phyloP scores from a whole-genome alignment of 2,329 filamentous ascomycete genomes.

The Penicillium sp. region DNA sequence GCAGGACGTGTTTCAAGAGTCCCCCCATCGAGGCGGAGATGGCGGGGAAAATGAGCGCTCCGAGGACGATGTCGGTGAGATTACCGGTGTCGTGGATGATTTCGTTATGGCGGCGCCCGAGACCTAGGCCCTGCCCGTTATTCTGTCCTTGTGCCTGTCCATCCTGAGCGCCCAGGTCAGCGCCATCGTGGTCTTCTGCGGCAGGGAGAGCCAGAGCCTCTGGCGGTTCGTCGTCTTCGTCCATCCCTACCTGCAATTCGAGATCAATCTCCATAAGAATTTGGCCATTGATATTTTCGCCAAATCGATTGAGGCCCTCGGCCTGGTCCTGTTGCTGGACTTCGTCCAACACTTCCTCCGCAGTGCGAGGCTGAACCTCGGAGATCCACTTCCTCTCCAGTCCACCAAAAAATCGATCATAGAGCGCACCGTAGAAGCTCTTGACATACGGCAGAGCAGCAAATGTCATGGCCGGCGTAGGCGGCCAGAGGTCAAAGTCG shows the following conservation, averaged over 20 bases:
- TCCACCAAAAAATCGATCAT: slow-evolving; percentile 55
- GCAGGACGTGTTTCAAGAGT: slow-evolving; percentile 63
- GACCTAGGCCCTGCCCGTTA: slow-evolving; percentile 24
- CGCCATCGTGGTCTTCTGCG: slow-evolving; percentile 18
- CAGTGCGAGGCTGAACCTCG: slow-evolving; percentile 57
- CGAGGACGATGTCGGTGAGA: slow-evolving; percentile 58
- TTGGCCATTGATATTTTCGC: slow-evolving; percentile 36
- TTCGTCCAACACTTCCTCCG: slow-evolving; percentile 37
- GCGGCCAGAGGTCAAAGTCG: slow-evolving; percentile 60
- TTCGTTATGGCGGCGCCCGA: slow-evolving; percentile 43
- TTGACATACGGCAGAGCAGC: slow-evolving; percentile 63
- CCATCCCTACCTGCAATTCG: slow-evolving; percentile 50
- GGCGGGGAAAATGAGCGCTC: slow-evolving; percentile 72
- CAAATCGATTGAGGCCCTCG: slow-evolving; percentile 25
- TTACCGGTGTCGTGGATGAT: slow-evolving; percentile 52
- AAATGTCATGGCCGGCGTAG: slow-evolving; percentile 61
- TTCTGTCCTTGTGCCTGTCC: slow-evolving; percentile 24
- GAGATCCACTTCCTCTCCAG: slow-evolving; percentile 58
- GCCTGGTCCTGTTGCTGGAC: slow-evolving; percentile 34
- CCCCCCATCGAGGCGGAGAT: slow-evolving; percentile 77
- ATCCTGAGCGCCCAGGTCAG: slow-evolving; percentile 28
- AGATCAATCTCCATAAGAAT: slow-evolving; percentile 49
- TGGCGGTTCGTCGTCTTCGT: slow-evolving; percentile 40
- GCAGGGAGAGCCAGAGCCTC: slow-evolving; percentile 27
- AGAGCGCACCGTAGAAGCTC: slow-evolving; percentile 59